These are phyloP conservation scores for Niveomyces coronatus DNA, from an alignment of 2,329 filamentous ascomycete species.

Conservation along the genomic window DNA sequence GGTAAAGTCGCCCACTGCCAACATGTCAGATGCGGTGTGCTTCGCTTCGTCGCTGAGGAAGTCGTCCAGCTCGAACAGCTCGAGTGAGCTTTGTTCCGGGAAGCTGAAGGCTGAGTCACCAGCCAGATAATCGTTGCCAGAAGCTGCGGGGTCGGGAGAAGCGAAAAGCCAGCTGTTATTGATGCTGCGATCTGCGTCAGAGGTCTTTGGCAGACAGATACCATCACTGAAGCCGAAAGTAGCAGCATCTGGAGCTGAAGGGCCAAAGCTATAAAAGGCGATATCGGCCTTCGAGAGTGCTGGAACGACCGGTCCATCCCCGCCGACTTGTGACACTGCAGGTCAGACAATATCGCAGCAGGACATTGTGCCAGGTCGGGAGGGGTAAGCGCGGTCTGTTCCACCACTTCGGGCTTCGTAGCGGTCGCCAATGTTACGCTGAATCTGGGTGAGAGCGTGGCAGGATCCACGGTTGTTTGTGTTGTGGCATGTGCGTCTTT, in stretches of 20 bases:
- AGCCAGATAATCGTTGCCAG: constrained; percentile 59
- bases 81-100: constrained; percentile 28
- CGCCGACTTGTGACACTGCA: constrained; percentile 98
- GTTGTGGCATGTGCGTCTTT: constrained; percentile 34
- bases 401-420: constrained; percentile 9
- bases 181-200: constrained; percentile 65
- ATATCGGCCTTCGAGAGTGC: constrained; percentile 30
- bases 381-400: constrained; percentile 34
- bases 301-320: constrained; percentile 40
- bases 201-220: constrained; percentile 58
- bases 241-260: constrained; percentile 50
- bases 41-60: constrained; percentile 44
- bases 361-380: constrained; percentile 99
- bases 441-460: constrained; percentile 49
- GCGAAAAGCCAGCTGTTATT: constrained; percentile 66
- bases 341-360: constrained; percentile 99
- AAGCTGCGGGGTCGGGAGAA: constrained; percentile 57
- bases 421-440: constrained; percentile 38
- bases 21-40: constrained; percentile 34
- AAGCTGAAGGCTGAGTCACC: constrained; percentile 44
- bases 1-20: constrained; percentile 39
- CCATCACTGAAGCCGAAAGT: constrained; percentile 58
- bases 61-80: constrained; percentile 42
- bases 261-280: constrained; percentile 32
- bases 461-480: constrained; percentile 47